phyloP scores from a whole-genome alignment of 2,329 filamentous ascomycete genomes.

The Apiospora aurea region DNA sequence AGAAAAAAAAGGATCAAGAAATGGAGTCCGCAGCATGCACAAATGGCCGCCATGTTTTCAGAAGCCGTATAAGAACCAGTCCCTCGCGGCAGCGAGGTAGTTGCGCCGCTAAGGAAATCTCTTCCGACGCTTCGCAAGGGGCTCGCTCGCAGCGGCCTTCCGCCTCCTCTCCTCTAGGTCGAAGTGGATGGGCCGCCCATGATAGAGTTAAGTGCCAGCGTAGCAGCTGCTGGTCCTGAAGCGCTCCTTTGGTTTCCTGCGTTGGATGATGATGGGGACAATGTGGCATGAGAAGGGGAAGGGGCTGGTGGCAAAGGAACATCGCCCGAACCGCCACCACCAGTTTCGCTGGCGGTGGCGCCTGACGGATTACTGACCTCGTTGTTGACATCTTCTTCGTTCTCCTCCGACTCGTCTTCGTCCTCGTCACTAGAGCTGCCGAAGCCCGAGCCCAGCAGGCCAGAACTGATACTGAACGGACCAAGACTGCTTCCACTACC shows the following conservation, averaged over 20 bases:
- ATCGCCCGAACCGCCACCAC: background rate
- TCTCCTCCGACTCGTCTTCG: conserved; percentile 90
- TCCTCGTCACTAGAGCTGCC: conserved; percentile 96
- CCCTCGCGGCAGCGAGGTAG: background rate
- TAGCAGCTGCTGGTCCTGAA: conserved; percentile 19
- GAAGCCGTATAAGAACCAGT: background rate
- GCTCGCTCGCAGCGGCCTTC: background rate
- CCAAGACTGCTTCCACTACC: conserved; percentile 71
- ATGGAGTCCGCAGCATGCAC: background rate
- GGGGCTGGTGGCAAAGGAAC: conserved; percentile 14
- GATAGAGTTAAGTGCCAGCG: conserved; percentile 21
- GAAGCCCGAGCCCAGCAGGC: conserved; percentile 82
- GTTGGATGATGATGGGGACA: background rate
- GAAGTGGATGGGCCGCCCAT: conserved; percentile 21
- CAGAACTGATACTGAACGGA: conserved; percentile 74
- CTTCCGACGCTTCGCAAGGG: conserved; percentile 10
- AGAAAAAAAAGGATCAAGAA: background rate
- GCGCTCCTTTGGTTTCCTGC: background rate
- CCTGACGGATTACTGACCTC: conserved; percentile 63
- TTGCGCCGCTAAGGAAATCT: background rate
- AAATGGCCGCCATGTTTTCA: background rate
- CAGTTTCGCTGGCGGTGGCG: conserved; percentile 7
- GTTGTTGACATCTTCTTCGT: conserved; percentile 75
- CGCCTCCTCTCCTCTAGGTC: conserved; percentile 11
- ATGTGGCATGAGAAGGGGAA: conserved; percentile 21